Conservation (phyloP, 805 yeast genomes). For the Wickerhamiella domercqiae region DNA sequence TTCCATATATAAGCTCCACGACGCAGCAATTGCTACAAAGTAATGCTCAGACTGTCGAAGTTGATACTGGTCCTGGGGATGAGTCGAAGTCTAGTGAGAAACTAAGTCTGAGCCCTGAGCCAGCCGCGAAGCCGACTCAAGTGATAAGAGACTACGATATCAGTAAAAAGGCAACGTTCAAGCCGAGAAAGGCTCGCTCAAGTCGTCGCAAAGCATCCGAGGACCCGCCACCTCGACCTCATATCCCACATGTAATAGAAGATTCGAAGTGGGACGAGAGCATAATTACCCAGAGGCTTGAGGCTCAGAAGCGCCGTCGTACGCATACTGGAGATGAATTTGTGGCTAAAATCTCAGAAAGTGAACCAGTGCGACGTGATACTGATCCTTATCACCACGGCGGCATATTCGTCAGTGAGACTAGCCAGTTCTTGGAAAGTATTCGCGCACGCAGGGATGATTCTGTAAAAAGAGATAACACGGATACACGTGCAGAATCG, state of each 20-base stretch:
- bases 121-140: too few species aligned
- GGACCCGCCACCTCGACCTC: too few species aligned
- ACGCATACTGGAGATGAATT: neutral
- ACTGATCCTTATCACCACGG: too few species aligned
- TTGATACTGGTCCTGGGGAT: constrained; percentile 3
- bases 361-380: constrained; percentile 12
- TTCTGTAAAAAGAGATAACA: neutral
- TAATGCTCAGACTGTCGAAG: neutral
- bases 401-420: constrained; percentile 31
- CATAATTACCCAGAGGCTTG: neutral
- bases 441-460: neutral
- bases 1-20: neutral
- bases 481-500: neutral
- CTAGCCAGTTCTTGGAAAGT: constrained; percentile 21
- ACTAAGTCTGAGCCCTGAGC: too few species aligned
- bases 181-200: neutral
- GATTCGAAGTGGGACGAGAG: neutral
- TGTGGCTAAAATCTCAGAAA: neutral
- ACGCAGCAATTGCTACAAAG: too few species aligned
- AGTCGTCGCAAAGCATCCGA: neutral
- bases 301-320: neutral
- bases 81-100: neutral
- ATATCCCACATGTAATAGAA: too few species aligned
- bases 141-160: neutral
- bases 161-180: neutral